Evolutionary conservation across 2,329 filamentous ascomycete species (phyloP).

Genomic region (Coleophoma eucalyptorum): DNA sequence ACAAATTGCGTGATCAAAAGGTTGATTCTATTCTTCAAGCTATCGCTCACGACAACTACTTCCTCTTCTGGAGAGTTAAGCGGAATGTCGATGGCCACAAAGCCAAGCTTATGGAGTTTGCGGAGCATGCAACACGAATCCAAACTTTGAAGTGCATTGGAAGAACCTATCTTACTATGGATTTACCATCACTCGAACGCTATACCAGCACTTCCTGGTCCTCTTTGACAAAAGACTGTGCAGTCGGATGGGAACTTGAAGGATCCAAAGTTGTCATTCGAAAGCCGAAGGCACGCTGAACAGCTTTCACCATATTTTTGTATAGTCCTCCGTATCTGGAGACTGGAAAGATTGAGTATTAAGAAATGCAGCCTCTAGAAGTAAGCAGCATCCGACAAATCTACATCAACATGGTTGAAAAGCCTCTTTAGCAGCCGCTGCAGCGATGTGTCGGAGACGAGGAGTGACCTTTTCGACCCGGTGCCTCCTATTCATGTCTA

Average conservation of each 20-base stretch:
- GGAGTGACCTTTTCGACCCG: too few species aligned
- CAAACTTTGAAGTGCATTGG: conserved; percentile 86
- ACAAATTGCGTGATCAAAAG: conserved; percentile 60
- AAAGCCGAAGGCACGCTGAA: conserved; percentile 44
- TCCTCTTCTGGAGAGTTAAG: conserved; percentile 70
- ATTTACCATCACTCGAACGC: conserved; percentile 64
- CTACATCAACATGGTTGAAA: too few species aligned
- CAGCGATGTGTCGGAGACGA: too few species aligned
- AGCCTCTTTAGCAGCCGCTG: too few species aligned
- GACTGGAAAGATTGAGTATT: too few species aligned
- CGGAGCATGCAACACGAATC: conserved; percentile 67
- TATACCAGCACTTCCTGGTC: conserved; percentile 69
- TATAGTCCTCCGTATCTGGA: too few species aligned
- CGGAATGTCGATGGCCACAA: conserved; percentile 76
- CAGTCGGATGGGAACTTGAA: conserved; percentile 82
- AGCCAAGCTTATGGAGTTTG: conserved; percentile 76
- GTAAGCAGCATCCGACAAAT: too few species aligned
- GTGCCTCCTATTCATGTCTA: too few species aligned
- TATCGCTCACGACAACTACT: conserved; percentile 78
- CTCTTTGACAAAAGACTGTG: conserved; percentile 61
- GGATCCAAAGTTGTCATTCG: conserved; percentile 74
- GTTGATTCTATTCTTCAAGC: conserved; percentile 67
- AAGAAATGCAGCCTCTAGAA: too few species aligned
- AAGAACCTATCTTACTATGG: conserved; percentile 72
- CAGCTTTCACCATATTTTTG: not conserved